phyloP scores from a whole-genome alignment of 1,139 yeast species.

The Candida albicans region DNA sequence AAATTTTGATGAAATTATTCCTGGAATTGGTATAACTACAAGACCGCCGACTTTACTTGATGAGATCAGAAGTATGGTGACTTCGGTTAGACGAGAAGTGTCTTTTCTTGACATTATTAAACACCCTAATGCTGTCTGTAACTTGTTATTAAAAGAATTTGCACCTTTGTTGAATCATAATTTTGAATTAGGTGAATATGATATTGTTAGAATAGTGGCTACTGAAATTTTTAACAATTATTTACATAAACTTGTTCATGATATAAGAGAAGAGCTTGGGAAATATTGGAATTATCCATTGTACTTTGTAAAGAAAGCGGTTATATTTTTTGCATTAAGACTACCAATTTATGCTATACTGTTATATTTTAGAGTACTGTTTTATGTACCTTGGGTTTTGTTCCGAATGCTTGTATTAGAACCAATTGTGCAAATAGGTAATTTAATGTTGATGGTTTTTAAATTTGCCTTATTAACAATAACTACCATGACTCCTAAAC shows the following conservation, averaged over 20 bases:
- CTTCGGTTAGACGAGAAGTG: conserved; percentile 10
- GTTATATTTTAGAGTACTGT: conserved; percentile 16
- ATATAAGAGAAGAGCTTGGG: conserved; percentile 7
- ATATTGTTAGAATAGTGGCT: conserved; percentile 13
- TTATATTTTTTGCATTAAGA: conserved; percentile 14
- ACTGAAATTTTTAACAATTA: conserved; percentile 21
- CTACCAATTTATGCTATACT: conserved; percentile 20
- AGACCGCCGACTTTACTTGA: conserved; percentile 1
- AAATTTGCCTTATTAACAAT: conserved; percentile 1
- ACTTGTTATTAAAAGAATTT: conserved; percentile 13
- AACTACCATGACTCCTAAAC: not conserved
- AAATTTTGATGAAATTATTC: conserved; percentile 6
- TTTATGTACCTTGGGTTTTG: conserved; percentile 19
- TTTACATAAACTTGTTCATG: conserved; percentile 8
- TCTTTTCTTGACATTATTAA: conserved; percentile 15
- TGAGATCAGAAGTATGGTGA: conserved; percentile 5
- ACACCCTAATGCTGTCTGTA: conserved; percentile 15
- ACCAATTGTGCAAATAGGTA: conserved; percentile 7
- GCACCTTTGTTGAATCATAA: conserved; percentile 10
- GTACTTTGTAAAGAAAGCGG: conserved; percentile 8
- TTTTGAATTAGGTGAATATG: conserved; percentile 10
- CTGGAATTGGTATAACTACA: not conserved
- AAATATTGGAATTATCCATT: conserved; percentile 12
- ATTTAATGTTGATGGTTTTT: conserved; percentile 1
- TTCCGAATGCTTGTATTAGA: conserved; percentile 8